Evolutionary conservation across 495 filamentous ascomycete species (phyloP), one percentile per base, ranked within the genome.

Genomic region (Thermothielavioides terrestris): DNA sequence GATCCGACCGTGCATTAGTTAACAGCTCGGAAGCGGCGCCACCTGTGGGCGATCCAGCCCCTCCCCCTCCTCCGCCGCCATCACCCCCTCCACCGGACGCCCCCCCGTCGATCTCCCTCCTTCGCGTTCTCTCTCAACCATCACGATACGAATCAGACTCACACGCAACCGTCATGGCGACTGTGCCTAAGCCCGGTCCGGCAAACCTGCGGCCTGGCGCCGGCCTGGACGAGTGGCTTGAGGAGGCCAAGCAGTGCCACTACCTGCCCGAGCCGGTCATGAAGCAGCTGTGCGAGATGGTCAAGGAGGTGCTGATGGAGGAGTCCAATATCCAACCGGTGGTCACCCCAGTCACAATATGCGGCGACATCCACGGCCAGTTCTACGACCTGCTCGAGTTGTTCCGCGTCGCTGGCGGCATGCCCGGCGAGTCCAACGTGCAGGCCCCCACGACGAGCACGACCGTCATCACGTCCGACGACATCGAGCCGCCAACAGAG

Each of bases 321-420:
- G 92, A 98, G 75, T 95, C 89, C 43, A 98, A 98, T 66, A 95
- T 98, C 27, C 90, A 95, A 63, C 92, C 94, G 18, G 92, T 98
- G 25, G 79, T 81, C 14, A 94, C 94, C 0, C 92, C 92, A n/a
- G 92, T 98, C 46, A 98, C 92, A 25, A 83, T 98, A 56, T 98
- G 92, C 62, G 92, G 92, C 60, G 92, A 98, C 64, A 95, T 98
- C 58, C 92, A 98, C 69, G 92, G 92, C 60, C 92, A 98, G 71
- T 98, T 96, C 70, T 98, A 97, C 76, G 92, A 98, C 67, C 77
- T 98, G 6, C 79, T 97, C 42, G 92, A 98, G 68, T 81, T 98
- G 25, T 98, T 98, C 72, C 85, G 88, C 35, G 90, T 98, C 6
- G 89, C 89, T 18, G 92, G 92, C 42, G 92, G 92, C 49, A 92